These are phyloP conservation scores for Chloris gayana DNA, from an alignment of 176 grass and related monocot genomes.

Conservation along the genomic window DNA sequence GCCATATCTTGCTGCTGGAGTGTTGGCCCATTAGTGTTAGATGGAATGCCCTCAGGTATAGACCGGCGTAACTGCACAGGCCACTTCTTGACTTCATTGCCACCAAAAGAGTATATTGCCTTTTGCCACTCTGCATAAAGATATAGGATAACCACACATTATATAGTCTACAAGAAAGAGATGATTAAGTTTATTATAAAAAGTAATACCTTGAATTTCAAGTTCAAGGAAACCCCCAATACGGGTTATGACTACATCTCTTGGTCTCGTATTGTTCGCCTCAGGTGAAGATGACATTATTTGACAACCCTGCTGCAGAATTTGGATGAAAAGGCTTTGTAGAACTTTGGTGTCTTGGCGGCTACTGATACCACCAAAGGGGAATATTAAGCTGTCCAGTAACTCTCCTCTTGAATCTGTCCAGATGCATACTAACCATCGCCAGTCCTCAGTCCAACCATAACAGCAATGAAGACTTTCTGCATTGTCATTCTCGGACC, in stretches of 20 bases:
- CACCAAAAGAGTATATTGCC: slow-evolving; percentile 88
- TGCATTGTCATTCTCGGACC: slow-evolving; percentile 60
- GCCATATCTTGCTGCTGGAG: slow-evolving; percentile 79
- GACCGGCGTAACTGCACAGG: slow-evolving; percentile 84
- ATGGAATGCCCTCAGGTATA: slow-evolving; percentile 68
- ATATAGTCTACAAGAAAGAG: slow-evolving; percentile 32
- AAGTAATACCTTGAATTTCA: slow-evolving; percentile 86
- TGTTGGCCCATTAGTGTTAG: slow-evolving; percentile 60
- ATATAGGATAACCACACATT: slow-evolving; percentile 29
- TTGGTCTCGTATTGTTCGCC: slow-evolving; percentile 56
- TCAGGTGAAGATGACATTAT: slow-evolving; percentile 82
- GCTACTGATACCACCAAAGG: slow-evolving; percentile 95
- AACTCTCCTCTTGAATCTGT: slow-evolving; percentile 97
- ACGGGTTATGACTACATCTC: slow-evolving; percentile 87
- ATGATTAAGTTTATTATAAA: slow-evolving; percentile 9
- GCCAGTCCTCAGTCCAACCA: slow-evolving; percentile 99
- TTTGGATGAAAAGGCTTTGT: slow-evolving; percentile 95
- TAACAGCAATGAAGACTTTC: slow-evolving; percentile 94
- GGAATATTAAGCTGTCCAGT: slow-evolving; percentile 85
- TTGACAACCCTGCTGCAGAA: slow-evolving; percentile 96
- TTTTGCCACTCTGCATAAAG: slow-evolving; percentile 77
- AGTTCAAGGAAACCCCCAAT: slow-evolving; percentile 95
- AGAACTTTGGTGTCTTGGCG: slow-evolving; percentile 97
- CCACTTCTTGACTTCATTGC: slow-evolving; percentile 97
- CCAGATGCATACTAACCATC: slow-evolving; percentile 97